A percentile compares a stretch with the other conserved stretches of the same genome.
phyloP scores from a whole-genome alignment of 257 asterid genomes.

The Euphrasia confusa region DNA sequence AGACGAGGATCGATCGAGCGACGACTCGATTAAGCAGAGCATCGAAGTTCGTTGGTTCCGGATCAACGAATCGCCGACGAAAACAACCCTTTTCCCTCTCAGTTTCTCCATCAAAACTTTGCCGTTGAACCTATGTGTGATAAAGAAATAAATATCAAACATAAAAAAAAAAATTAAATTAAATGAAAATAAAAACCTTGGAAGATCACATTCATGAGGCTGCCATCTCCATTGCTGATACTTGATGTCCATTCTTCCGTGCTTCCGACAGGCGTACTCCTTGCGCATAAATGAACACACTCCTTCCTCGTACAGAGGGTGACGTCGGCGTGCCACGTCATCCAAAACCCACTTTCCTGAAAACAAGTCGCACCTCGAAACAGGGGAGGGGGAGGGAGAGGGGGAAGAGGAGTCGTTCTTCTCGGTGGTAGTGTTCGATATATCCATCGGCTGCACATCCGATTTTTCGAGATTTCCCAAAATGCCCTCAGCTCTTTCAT shows the following conservation, averaged over 20 bases:
- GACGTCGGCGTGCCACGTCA: constrained; percentile 14
- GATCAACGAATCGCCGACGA: constrained; percentile 54
- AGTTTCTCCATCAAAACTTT: constrained; percentile 36
- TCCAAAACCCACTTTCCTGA: constrained; percentile 20
- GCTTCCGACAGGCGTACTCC: constrained; percentile 46
- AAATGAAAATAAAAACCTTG: constrained; percentile 18
- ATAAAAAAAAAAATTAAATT: neutral
- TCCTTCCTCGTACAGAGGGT: constrained; percentile 41
- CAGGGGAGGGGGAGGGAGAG: neutral
- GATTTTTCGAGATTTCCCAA: neutral
- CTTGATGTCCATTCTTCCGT: constrained; percentile 46
- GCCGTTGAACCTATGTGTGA: constrained; percentile 41
- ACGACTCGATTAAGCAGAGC: constrained; percentile 43
- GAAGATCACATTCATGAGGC: constrained; percentile 54
- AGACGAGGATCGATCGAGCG: constrained; percentile 30
- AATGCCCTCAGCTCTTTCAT: neutral
- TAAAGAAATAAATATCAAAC: neutral
- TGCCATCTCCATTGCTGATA: constrained; percentile 70
- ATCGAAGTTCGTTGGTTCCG: constrained; percentile 49
- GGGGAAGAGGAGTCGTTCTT: neutral
- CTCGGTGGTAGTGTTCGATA: neutral
- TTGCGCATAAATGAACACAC: constrained; percentile 45
- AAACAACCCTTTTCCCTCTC: constrained; percentile 42
- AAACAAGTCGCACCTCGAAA: constrained; percentile 17
- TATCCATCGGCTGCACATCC: neutral